phyloP scores from a whole-genome alignment of 768 basidiomycete genomes.

The Leucocoprinus birnbaumii region DNA sequence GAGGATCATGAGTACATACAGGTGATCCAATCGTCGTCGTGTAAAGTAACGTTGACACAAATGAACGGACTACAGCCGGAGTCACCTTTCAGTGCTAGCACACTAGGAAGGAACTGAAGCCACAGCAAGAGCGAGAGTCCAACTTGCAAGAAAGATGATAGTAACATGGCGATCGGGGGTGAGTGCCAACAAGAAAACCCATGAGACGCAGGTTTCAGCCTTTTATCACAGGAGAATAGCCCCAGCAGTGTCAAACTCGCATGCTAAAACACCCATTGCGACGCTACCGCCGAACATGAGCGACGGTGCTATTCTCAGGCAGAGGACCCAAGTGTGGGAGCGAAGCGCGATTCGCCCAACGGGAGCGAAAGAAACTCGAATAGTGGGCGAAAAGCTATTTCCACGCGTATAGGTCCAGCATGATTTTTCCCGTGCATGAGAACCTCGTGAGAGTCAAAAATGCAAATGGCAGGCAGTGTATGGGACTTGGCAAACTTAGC shows the following conservation, averaged over 20 bases:
- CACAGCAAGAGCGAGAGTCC: slow-evolving; percentile 14
- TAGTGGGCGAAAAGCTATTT: slow-evolving; percentile 10
- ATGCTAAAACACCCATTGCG: neutral
- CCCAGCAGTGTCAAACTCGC: neutral
- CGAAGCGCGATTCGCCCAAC: slow-evolving; percentile 16
- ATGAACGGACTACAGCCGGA: slow-evolving; percentile 39
- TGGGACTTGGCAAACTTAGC: slow-evolving; percentile 2
- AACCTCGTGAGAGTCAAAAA: slow-evolving; percentile 8
- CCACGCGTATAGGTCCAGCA: slow-evolving; percentile 4
- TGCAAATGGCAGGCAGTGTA: neutral
- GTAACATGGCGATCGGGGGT: slow-evolving; percentile 3
- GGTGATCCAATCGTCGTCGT: slow-evolving; percentile 34
- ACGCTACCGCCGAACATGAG: neutral
- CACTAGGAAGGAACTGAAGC: slow-evolving; percentile 19
- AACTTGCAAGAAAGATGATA: slow-evolving; percentile 14
- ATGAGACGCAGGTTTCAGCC: neutral
- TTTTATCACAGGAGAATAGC: slow-evolving; percentile 5
- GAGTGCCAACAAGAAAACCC: neutral
- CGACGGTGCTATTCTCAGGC: slow-evolving; percentile 5
- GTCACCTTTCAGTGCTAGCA: slow-evolving; percentile 36
- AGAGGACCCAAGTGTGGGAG: slow-evolving; percentile 5
- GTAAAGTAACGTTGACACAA: slow-evolving; percentile 46
- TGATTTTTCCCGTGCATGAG: slow-evolving; percentile 11
- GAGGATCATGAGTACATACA: slow-evolving; percentile 30
- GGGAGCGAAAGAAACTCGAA: slow-evolving; percentile 20